phyloP scores from a whole-genome alignment of 495 filamentous ascomycete genomes.

The Hypoxylon crocopeplum region DNA sequence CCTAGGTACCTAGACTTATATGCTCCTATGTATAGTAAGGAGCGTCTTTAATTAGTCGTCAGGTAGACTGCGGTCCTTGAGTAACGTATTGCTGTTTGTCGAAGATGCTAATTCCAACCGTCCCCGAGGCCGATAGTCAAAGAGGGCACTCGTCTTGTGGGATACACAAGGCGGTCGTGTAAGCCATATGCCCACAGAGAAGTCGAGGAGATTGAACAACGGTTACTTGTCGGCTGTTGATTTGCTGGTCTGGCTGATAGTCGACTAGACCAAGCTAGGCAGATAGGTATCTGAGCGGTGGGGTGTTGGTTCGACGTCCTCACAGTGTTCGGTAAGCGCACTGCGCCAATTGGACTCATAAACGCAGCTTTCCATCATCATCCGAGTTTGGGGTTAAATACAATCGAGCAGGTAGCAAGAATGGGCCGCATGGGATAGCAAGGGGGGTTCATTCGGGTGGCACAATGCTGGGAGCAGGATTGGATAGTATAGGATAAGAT shows the following conservation, averaged over 20 bases:
- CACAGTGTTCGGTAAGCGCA: slow-evolving; percentile 24
- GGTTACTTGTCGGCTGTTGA: slow-evolving; percentile 30
- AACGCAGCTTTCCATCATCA: slow-evolving; percentile 29
- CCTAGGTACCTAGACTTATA: too few relatives aligned
- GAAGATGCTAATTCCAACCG: slow-evolving; percentile 11
- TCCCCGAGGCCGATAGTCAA: slow-evolving; percentile 1
- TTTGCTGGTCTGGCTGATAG: slow-evolving; percentile 20
- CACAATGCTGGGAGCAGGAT: slow-evolving; percentile 16
- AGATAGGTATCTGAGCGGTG: not conserved
- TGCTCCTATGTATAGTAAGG: too few relatives aligned
- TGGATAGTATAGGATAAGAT: slow-evolving; percentile 22
- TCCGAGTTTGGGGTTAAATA: slow-evolving; percentile 15
- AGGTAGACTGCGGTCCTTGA: too few relatives aligned
- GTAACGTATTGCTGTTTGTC: not conserved
- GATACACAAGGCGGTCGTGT: slow-evolving; percentile 24
- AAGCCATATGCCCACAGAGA: slow-evolving; percentile 1
- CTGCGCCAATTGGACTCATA: slow-evolving; percentile 14
- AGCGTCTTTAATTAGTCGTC: too few relatives aligned
- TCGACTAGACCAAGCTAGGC: not conserved
- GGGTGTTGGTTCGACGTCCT: slow-evolving; percentile 22
- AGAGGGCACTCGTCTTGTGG: slow-evolving; percentile 5
- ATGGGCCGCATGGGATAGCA: slow-evolving; percentile 25
- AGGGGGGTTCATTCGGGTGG: slow-evolving; percentile 13
- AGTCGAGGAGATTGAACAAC: slow-evolving; percentile 8
- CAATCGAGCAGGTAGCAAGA: slow-evolving; percentile 14